Conservation (phyloP, 192 early-diverging fungal species). For the Phlyctochytrium bullatum region DNA sequence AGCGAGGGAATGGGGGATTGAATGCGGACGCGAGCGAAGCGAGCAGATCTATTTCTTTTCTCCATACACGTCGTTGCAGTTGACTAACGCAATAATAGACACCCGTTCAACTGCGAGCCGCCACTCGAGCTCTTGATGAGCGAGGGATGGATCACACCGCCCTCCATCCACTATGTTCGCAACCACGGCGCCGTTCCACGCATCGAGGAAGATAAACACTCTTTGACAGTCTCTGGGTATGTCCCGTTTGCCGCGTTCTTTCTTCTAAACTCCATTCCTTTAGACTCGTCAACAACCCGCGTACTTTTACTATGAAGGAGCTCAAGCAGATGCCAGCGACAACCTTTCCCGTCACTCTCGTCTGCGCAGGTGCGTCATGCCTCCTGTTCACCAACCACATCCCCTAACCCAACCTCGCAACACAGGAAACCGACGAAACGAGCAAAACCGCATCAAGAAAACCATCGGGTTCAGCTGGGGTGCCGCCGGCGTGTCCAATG, state of each 20-base stretch:
- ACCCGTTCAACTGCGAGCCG: slow-evolving; percentile 58
- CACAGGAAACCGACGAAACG: slow-evolving; percentile 65
- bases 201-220: slow-evolving; percentile 39
- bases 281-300: slow-evolving; percentile 44
- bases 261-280: slow-evolving; percentile 19
- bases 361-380: slow-evolving; percentile 66
- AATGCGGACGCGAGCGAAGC: background rate
- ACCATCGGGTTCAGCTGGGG: slow-evolving; percentile 68
- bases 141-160: slow-evolving; percentile 60
- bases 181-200: slow-evolving; percentile 70
- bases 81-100: no score
- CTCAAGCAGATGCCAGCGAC: slow-evolving; percentile 38
- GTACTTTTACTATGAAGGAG: slow-evolving; percentile 54
- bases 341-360: slow-evolving; percentile 56
- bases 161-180: slow-evolving; percentile 62
- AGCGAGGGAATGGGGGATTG: no score
- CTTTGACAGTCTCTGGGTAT: slow-evolving; percentile 43
- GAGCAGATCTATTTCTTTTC: background rate
- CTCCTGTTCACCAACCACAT: no score
- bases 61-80: no score
- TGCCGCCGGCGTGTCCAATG: slow-evolving; percentile 50
- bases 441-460: slow-evolving; percentile 65
- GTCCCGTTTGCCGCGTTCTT: slow-evolving; percentile 5
- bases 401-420: no score
- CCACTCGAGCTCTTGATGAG: slow-evolving; percentile 36